phyloP scores from a whole-genome alignment of 2,329 filamentous ascomycete species.

The Sporothrix pallida region DNA sequence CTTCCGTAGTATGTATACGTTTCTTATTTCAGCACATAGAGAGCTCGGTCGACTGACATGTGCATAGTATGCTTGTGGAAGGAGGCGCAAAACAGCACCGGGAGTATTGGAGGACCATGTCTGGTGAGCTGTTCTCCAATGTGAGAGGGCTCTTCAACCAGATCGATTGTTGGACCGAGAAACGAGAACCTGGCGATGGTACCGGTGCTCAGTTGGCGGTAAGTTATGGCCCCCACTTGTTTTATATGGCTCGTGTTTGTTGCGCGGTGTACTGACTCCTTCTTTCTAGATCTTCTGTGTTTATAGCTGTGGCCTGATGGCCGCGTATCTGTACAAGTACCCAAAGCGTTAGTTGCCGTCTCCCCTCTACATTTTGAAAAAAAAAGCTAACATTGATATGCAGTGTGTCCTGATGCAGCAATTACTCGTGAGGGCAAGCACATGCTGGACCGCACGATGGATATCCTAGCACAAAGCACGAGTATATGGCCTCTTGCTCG shows the following conservation, averaged over 20 bases:
- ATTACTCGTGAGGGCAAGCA: slow-evolving; percentile 50
- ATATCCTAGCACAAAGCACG: slow-evolving; percentile 54
- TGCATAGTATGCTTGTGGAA: slow-evolving; percentile 50
- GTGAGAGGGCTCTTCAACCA: slow-evolving; percentile 55
- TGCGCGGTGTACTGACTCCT: not conserved
- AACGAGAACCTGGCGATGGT: slow-evolving; percentile 52
- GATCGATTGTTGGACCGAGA: slow-evolving; percentile 56
- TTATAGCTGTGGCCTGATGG: slow-evolving; percentile 58
- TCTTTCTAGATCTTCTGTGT: slow-evolving; percentile 53
- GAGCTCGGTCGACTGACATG: not conserved
- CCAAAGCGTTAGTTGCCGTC: slow-evolving; percentile 34
- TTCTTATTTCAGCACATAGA: not conserved
- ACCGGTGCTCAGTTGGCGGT: slow-evolving; percentile 59
- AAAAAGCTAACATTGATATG: not conserved
- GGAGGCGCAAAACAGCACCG: slow-evolving; percentile 43
- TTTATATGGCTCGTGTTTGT: no score
- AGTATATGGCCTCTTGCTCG: slow-evolving; percentile 57
- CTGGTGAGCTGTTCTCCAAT: slow-evolving; percentile 54
- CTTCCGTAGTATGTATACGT: slow-evolving; percentile 60
- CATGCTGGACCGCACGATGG: slow-evolving; percentile 53
- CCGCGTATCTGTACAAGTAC: slow-evolving; percentile 57
- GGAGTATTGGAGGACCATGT: slow-evolving; percentile 50
- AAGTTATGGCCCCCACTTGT: slow-evolving; percentile 34
- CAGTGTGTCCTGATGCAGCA: slow-evolving; percentile 50
- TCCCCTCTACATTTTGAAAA: not conserved